Evolutionary conservation across 192 early-diverging fungal genomes (phyloP).

Genomic region (Coemansia furcata): DNA sequence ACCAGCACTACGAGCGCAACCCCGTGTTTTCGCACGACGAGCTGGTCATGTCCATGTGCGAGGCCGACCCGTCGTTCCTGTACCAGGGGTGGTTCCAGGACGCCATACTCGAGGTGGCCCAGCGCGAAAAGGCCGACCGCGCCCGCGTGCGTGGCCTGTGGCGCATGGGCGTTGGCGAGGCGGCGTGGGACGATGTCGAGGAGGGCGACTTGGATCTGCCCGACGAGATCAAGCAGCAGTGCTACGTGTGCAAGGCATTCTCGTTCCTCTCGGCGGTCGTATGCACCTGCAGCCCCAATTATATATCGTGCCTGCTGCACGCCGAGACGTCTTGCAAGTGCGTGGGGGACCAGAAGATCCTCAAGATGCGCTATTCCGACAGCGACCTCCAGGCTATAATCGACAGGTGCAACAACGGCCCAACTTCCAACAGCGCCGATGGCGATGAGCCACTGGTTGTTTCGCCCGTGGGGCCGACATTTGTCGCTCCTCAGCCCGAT

Average conservation of each 20-base stretch:
- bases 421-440: background rate
- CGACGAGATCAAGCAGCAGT: constrained; percentile 68
- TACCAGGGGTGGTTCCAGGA: constrained; percentile 41
- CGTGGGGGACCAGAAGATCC: constrained; percentile 18
- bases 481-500: background rate
- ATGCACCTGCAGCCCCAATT: constrained; percentile 60
- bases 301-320: constrained; percentile 66
- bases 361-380: constrained; percentile 57
- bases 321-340: constrained; percentile 58
- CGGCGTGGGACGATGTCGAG: constrained; percentile 37
- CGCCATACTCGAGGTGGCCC: constrained; percentile 53
- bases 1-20: no score
- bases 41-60: constrained; percentile 66
- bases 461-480: background rate
- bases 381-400: constrained; percentile 45
- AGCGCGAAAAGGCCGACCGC: constrained; percentile 59
- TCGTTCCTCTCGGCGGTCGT: constrained; percentile 67
- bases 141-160: constrained; percentile 26
- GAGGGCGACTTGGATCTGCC: constrained; percentile 48
- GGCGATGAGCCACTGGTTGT: background rate
- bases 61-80: constrained; percentile 15
- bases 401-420: constrained; percentile 7
- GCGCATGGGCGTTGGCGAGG: constrained; percentile 14
- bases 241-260: constrained; percentile 68
- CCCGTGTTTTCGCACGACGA: constrained; percentile 97